A percentile compares a stretch with the other conserved stretches of the same genome.
These are phyloP conservation scores for Pseudopithomyces maydicus DNA, from an alignment of 2,329 filamentous ascomycete genomes.

Conservation along the genomic window DNA sequence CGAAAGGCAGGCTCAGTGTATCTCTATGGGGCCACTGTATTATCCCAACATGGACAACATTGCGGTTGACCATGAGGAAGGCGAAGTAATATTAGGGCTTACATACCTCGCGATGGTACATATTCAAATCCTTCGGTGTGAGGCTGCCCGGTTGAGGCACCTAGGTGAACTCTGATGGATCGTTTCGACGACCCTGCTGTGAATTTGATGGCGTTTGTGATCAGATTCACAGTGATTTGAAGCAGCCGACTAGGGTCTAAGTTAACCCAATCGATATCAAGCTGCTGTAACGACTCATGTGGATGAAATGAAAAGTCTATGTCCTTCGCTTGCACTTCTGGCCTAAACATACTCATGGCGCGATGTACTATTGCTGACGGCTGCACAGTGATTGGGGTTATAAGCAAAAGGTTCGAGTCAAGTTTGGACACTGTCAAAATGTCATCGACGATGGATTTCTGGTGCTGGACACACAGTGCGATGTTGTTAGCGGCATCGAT, in stretches of 20 bases:
- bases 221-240: conserved; percentile 49
- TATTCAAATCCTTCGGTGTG: conserved; percentile 27
- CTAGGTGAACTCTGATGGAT: conserved; percentile 45
- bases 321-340: conserved; percentile 38
- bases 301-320: conserved; percentile 36
- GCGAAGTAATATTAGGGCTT: too few relatives aligned
- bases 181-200: conserved; percentile 43
- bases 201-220: conserved; percentile 56
- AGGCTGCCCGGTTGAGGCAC: conserved; percentile 42
- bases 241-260: conserved; percentile 50
- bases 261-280: conserved; percentile 46
- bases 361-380: conserved; percentile 40
- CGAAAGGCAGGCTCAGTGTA: too few relatives aligned
- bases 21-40: too few relatives aligned
- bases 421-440: conserved; percentile 41
- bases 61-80: too few relatives aligned
- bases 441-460: conserved; percentile 42
- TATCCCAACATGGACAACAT: too few relatives aligned
- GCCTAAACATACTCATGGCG: conserved; percentile 46
- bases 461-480: conserved; percentile 44
- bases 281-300: conserved; percentile 40
- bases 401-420: conserved; percentile 36
- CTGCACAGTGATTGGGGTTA: conserved; percentile 46
- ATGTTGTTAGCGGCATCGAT: conserved; percentile 47
- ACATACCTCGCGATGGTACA: conserved; percentile 25